Evolutionary conservation across 1,139 yeast species (phyloP).

Genomic region (Yarrowia galli): DNA sequence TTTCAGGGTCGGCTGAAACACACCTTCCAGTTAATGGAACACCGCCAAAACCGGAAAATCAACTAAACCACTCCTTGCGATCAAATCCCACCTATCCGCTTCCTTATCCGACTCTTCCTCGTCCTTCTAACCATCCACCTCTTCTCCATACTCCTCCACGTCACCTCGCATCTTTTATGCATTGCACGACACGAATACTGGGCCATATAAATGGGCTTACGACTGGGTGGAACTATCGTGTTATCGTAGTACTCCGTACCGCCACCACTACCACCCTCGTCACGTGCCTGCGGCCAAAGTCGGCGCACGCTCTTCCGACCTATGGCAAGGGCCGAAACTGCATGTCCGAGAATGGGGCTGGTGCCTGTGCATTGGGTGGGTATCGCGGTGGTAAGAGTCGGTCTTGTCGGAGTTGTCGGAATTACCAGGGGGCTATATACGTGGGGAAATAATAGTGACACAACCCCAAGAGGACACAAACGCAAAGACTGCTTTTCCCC

Average conservation of each 20-base stretch:
- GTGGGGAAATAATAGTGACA: neutral
- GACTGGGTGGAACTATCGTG: too few species aligned
- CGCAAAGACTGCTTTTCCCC: too few species aligned
- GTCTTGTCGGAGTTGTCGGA: neutral
- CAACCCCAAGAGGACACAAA: neutral
- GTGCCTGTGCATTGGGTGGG: conserved; percentile 22
- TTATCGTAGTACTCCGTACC: too few species aligned
- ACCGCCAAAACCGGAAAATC: too few species aligned
- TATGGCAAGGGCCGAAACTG: conserved; percentile 10
- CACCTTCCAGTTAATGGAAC: too few species aligned
- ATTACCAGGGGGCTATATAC: too few species aligned
- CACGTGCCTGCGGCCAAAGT: neutral
- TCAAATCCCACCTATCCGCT: too few species aligned
- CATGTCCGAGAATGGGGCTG: conserved; percentile 29
- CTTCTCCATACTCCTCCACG: too few species aligned
- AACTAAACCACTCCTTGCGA: neutral
- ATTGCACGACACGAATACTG: neutral
- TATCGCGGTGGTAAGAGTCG: neutral
- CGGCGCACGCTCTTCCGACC: neutral
- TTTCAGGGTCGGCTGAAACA: too few species aligned
- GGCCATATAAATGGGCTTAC: too few species aligned
- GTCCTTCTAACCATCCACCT: too few species aligned
- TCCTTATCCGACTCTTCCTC: neutral
- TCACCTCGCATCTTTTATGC: conserved; percentile 6
- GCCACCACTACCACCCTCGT: too few species aligned